Conservation (phyloP, 148 eudicot genomes). For the Fagopyrum tataricum region DNA sequence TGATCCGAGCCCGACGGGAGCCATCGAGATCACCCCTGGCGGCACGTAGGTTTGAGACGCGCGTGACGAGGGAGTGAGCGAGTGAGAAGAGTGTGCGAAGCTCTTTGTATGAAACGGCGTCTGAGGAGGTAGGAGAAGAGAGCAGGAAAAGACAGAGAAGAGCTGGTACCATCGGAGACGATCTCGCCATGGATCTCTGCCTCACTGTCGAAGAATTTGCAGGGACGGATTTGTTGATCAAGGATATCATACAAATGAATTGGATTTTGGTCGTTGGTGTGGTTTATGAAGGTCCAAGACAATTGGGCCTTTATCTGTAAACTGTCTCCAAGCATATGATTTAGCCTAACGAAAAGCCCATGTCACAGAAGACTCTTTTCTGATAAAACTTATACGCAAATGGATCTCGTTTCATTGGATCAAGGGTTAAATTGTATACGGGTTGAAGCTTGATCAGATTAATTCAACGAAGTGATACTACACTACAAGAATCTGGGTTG, state of each 20-base stretch:
- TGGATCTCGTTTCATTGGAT: too few relatives aligned
- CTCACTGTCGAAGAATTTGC: not conserved
- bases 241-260: not conserved
- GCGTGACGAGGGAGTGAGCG: constrained; percentile 59
- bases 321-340: too few relatives aligned
- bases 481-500: too few relatives aligned
- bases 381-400: too few relatives aligned
- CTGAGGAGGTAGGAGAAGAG: constrained; percentile 20
- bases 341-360: too few relatives aligned
- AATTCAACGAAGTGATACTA: too few relatives aligned
- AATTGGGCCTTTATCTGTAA: too few relatives aligned
- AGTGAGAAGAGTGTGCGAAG: constrained; percentile 57
- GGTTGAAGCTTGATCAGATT: too few relatives aligned
- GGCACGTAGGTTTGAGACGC: constrained; percentile 69
- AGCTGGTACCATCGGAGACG: constrained; percentile 4
- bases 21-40: constrained; percentile 65
- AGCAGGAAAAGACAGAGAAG: constrained; percentile 21
- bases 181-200: constrained; percentile 4
- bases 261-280: too few relatives aligned
- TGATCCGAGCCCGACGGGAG: constrained; percentile 39
- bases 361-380: too few relatives aligned
- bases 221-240: not conserved
- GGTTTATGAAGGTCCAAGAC: too few relatives aligned
- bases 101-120: constrained; percentile 23
- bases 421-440: too few relatives aligned